These are phyloP conservation scores for Priceomyces castillae DNA, from an alignment of 805 yeast genomes.

Conservation along the genomic window DNA sequence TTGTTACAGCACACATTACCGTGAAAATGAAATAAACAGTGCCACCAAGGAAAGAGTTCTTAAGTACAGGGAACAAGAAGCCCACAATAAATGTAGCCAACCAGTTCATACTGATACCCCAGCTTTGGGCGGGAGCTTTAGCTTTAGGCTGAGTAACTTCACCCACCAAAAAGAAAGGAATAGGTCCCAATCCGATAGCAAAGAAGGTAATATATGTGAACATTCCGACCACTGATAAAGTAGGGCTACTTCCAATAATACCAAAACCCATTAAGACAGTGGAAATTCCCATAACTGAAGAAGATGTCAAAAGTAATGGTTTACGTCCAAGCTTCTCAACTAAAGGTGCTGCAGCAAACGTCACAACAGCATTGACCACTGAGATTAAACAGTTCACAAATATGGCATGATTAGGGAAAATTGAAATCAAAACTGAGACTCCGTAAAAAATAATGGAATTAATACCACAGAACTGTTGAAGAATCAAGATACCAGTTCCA, in stretches of 20 bases:
- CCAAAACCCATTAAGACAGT: slow-evolving; percentile 66
- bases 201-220: slow-evolving; percentile 76
- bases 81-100: slow-evolving; percentile 82
- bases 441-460: slow-evolving; percentile 93
- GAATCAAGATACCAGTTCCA: slow-evolving; percentile 68
- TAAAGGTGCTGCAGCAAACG: slow-evolving; percentile 67
- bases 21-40: slow-evolving; percentile 75
- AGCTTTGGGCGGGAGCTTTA: slow-evolving; percentile 84
- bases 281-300: slow-evolving; percentile 63
- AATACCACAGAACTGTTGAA: slow-evolving; percentile 92
- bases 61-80: slow-evolving; percentile 71
- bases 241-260: slow-evolving; percentile 46
- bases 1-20: slow-evolving; percentile 49
- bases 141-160: slow-evolving; percentile 85
- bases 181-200: slow-evolving; percentile 93
- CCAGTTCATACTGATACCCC: slow-evolving; percentile 93
- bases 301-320: slow-evolving; percentile 65
- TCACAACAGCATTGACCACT: slow-evolving; percentile 67
- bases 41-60: slow-evolving; percentile 62
- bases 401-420: slow-evolving; percentile 71
- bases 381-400: slow-evolving; percentile 76
- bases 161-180: slow-evolving; percentile 84
- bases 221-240: slow-evolving; percentile 59
- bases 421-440: slow-evolving; percentile 69
- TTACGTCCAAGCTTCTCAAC: slow-evolving; percentile 77